Evolutionary conservation across 805 yeast species (phyloP), one percentile per base, ranked within the genome.

Genomic region (Myxozyma sirexii): DNA sequence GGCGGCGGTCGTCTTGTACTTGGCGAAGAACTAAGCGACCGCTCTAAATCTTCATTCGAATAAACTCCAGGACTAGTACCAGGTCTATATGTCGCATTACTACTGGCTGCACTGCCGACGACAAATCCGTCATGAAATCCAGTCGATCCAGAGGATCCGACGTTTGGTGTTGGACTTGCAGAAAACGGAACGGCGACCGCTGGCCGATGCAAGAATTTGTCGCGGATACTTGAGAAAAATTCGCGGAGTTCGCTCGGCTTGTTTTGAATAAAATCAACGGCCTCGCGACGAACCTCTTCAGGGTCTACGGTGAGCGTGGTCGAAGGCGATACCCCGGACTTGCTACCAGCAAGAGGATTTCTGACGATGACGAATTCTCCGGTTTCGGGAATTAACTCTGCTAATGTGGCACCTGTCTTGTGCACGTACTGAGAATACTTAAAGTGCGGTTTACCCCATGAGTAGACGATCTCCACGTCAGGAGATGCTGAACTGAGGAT

Each of bases 391-490:
- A 48, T 43, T 13, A 62, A 35, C 37, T 62, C 59, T 6, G 94
- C 96, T 56, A 94, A 84, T 68, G 92, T 90, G 0, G 89, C 85
- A 1, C 99, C 99, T 0, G 96, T 84, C 59, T 79, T 81, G 72
- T 94, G 99, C 52, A 94, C 86, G 70, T 88, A 96, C 73, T 94
- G 99, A 1, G 90, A 90, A 72, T 83, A 88, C 68, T 85, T 83
- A 76, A 88, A 91, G 35, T 77, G 78, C 1, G 97, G 96, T 58
- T 79, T 82, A 1, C 98, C 98, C 98, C 98, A 93, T 19, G 96
- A 88, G 72, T 91, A 93, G 17, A 78, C 71, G 21, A 92, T 85
- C 46, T 89, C 91, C 67, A 88, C 82, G 24, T 76, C 77, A 4
- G 58, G 52, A 13, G 46, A 31, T 10, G 68, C 55, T 6, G 50